These are phyloP conservation scores for Gossypium davidsonii DNA, from an alignment of 441 rosid genomes.

Conservation along the genomic window DNA sequence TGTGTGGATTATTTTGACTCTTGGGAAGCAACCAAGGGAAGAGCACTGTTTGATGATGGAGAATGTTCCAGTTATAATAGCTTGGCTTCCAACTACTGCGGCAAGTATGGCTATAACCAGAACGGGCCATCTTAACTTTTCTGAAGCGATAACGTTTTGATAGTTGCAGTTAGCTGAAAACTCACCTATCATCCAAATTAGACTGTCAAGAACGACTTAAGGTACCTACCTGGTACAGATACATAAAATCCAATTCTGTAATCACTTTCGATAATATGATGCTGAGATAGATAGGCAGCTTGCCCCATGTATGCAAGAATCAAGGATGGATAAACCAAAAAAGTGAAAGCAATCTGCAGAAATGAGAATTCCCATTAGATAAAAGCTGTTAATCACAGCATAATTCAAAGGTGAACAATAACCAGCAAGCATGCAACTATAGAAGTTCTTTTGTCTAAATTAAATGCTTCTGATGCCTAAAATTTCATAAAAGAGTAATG, in stretches of 20 bases:
- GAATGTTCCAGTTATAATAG: constrained; percentile 91
- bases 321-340: constrained; percentile 84
- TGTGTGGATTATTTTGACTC: constrained; percentile 86
- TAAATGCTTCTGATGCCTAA: neutral
- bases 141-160: constrained; percentile 30
- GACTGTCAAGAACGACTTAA: constrained; percentile 10
- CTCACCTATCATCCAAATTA: neutral
- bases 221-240: constrained; percentile 68
- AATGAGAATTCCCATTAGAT: constrained; percentile 12
- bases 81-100: constrained; percentile 96
- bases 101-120: constrained; percentile 89
- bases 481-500: neutral
- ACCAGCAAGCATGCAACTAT: neutral
- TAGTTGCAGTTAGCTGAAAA: constrained; percentile 22
- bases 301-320: constrained; percentile 98
- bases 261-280: constrained; percentile 45
- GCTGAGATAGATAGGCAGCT: constrained; percentile 87
- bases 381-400: constrained; percentile 2
- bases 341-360: constrained; percentile 84
- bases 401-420: neutral
- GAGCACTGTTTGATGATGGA: constrained; percentile 95
- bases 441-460: neutral
- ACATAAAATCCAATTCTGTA: constrained; percentile 81
- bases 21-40: constrained; percentile 83
- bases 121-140: constrained; percentile 83